phyloP scores from a whole-genome alignment of 2,329 filamentous ascomycete genomes.

The Penicillium janthinellum region DNA sequence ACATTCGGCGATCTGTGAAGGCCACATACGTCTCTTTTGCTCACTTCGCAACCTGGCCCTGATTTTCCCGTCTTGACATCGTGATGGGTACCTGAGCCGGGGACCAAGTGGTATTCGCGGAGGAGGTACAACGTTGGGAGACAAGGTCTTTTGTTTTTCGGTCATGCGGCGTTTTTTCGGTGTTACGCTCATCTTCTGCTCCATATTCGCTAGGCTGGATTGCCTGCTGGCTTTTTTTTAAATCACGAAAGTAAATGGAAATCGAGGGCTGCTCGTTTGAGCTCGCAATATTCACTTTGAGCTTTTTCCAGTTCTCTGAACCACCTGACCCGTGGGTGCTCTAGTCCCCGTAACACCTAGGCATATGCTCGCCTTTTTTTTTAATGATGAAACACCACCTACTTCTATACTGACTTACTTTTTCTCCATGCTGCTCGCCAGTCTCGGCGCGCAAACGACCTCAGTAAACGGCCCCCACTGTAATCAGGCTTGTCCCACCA shows the following conservation, averaged over 20 bases:
- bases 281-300: neutral
- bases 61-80: neutral
- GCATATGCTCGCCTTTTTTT: neutral
- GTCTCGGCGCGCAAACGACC: neutral
- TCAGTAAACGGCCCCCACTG: neutral
- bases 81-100: conserved; percentile 4
- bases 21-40: conserved; percentile 11
- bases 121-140: conserved; percentile 15
- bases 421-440: neutral
- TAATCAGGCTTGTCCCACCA: neutral
- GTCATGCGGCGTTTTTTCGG: conserved; percentile 27
- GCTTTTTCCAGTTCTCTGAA: neutral
- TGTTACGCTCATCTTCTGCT: conserved; percentile 24
- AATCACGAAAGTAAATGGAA: conserved; percentile 12
- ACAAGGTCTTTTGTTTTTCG: conserved; percentile 13
- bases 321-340: neutral
- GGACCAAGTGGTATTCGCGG: conserved; percentile 4
- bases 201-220: conserved; percentile 19
- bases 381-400: neutral
- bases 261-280: neutral
- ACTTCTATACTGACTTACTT: neutral
- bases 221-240: conserved; percentile 16
- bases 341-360: neutral
- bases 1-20: conserved; percentile 70
- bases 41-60: conserved; percentile 15